Conservation (phyloP, 768 basidiomycete species). For the Gymnopilus junonius region DNA sequence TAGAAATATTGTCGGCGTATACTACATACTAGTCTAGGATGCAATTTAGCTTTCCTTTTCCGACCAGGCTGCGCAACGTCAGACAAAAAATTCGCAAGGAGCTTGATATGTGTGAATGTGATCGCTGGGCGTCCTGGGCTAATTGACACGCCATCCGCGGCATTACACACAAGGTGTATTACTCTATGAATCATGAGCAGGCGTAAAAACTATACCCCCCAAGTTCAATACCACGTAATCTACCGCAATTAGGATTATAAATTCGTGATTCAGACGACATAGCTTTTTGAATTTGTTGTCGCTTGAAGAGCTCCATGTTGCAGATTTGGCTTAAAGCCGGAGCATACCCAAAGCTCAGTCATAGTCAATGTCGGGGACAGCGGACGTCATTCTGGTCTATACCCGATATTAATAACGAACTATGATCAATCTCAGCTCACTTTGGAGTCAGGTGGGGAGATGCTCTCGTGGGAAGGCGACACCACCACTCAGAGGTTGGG, state of each 20-base stretch:
- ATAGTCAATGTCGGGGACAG: neutral
- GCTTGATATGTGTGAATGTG: neutral
- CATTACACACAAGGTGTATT: neutral
- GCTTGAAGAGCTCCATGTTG: neutral
- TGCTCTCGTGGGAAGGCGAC: neutral
- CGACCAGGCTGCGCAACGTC: neutral
- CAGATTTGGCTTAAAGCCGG: neutral
- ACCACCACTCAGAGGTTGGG: too few relatives aligned
- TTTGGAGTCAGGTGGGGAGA: neutral
- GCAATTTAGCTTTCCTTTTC: neutral
- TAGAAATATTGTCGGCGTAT: neutral
- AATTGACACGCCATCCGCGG: neutral
- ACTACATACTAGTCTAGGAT: neutral
- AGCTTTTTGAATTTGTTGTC: too few relatives aligned
- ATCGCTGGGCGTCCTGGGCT: neutral
- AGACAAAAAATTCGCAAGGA: neutral
- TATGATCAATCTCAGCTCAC: neutral
- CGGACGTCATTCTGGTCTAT: neutral
- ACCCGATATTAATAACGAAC: neutral
- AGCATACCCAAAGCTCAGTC: neutral
- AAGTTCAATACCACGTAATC: too few relatives aligned
- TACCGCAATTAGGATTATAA: too few relatives aligned
- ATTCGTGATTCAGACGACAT: too few relatives aligned
- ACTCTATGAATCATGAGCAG: too few relatives aligned
- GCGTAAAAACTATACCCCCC: too few relatives aligned